Evolutionary conservation across 1,284 basidiomycete genomes (phyloP), one percentile per base, ranked within the genome.

Genomic region (Coriolopsis trogii): DNA sequence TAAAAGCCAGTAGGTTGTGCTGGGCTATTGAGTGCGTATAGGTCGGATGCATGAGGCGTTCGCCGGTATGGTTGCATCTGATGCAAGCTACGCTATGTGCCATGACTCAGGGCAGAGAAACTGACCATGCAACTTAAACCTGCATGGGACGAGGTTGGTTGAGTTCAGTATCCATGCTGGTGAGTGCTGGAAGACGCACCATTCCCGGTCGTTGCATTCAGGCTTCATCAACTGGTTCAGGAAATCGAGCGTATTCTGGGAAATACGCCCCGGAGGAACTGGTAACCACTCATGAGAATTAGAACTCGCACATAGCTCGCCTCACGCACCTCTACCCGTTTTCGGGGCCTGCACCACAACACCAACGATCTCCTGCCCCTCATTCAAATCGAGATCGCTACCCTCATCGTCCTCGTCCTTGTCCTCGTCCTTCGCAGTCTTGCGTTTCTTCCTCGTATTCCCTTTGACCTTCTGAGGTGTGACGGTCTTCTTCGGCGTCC

Each of bases 241-340:
- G 66, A 96, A 96, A 62, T 89, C 73, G 26, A 97, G 68, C 1
- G 90, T 91, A 62, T 95, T 94, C 59, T 83, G 75, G 2, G 93
- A 95, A 64, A 97, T 85, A 64, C 87, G 85, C 3, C 94, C 94
- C 6, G 89, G 79, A 0, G 93, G 88, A 0, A 93, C 94, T 92
- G 61, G 13, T 21, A 18, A 29, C 33, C 51, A 20, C 38, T 18
- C 16, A 15, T 36, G 16, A 28, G 39, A 37, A 21, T 45, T 40
- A 33, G 7, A 28, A n/a, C 36, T 12, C 8, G 12, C 25, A 20
- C 4, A 21, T 25, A 18, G 12, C 30, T 7, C 4, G 29, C 16
- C 25, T 18, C 13, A 25, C 47, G 37, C 55, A 90, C 91, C 91
- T 72, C 79, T 78, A 16, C 93, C 93, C 0, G 83, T 85, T 62